Base-by-base conservation (phyloP, 2,329 filamentous ascomycete species). In the Pseudopithomyces chartarum region DNA sequence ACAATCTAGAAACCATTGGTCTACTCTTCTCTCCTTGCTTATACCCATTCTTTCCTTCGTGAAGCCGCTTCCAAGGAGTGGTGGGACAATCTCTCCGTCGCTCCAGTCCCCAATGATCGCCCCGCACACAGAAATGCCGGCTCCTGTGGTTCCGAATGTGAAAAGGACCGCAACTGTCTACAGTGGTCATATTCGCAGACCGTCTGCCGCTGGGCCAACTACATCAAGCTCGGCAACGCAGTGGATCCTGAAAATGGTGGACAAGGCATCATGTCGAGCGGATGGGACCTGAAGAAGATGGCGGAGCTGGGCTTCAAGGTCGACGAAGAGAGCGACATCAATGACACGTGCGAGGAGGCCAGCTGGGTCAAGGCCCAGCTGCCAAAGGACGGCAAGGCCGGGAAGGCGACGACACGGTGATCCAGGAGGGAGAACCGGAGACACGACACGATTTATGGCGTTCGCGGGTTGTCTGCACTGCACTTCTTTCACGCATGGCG, bases 201-300 rank as follows among this genome's bases (percentile, higher is more conserved):
- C 20, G 74, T 74, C 2, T 76, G 77, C 52, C 71, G 75, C 26
- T 69, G 74, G 26, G 76, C 71, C 3, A 69, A 71, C 40, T 73
- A 70, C 44, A 74, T 73, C 57, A 72, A 70, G 52, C 62, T 73
- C 55, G 64, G 73, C 13, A 67, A 74, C 36, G 64, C 65, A 20
- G 72, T 77, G 8, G 66, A 74, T 49, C 52, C 61, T 7, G 68
- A 74, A 52, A 68, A 68, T 39, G 63, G 68, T 55, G 65, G 68
- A 1, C 73, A 77, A 55, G 69, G 71, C 52, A 70, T 75, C 23
- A 77, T 76, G 44, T 69, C 72, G 8, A 71, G 66, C 3, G 76
- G 75, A 6, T 78, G 76, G 76, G 73, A 76, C 42, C 60, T 70
- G 1, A 69, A 68, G 33, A 76, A 73, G 54, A 71, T 78, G 47